These are phyloP conservation scores for Parafenestella ontariensis DNA, from an alignment of 2,329 filamentous ascomycete genomes.

Conservation along the genomic window DNA sequence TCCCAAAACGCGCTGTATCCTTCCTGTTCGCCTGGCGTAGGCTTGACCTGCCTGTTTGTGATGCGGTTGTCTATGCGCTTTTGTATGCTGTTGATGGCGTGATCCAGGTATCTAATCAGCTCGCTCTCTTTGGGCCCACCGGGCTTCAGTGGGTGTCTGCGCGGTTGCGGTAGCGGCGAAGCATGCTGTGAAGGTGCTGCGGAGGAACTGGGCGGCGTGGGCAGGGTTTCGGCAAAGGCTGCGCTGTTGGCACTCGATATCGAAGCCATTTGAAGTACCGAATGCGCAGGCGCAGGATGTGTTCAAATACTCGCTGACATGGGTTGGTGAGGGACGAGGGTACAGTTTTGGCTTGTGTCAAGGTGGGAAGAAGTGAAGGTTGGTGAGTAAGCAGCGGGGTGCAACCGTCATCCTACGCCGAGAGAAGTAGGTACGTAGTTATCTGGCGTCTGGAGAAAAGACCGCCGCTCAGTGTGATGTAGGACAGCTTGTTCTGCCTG, in stretches of 20 bases:
- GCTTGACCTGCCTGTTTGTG: conserved; percentile 58
- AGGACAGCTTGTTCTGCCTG: neutral
- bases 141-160: conserved; percentile 59
- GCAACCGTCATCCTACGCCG: conserved; percentile 22
- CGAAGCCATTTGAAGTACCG: conserved; percentile 16
- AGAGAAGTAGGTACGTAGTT: neutral
- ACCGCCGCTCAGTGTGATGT: neutral
- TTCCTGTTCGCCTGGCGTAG: conserved; percentile 43
- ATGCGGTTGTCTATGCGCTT: conserved; percentile 40
- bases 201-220: conserved; percentile 60
- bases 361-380: conserved; percentile 12
- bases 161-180: conserved; percentile 59
- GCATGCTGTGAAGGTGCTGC: conserved; percentile 49
- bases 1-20: conserved; percentile 71
- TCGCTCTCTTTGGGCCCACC: conserved; percentile 66
- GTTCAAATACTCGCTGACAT: neutral
- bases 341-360: conserved; percentile 4
- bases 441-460: neutral
- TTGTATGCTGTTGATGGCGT: conserved; percentile 49
- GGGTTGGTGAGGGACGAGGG: neutral
- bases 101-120: conserved; percentile 65
- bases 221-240: conserved; percentile 13
- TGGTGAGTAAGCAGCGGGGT: conserved; percentile 22
- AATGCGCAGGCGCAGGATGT: neutral
- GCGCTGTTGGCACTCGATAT: conserved; percentile 2